Evolutionary conservation across 352 stramenopile species (phyloP), one percentile per base, ranked within the genome.

Genomic region (Pythium sp.): DNA sequence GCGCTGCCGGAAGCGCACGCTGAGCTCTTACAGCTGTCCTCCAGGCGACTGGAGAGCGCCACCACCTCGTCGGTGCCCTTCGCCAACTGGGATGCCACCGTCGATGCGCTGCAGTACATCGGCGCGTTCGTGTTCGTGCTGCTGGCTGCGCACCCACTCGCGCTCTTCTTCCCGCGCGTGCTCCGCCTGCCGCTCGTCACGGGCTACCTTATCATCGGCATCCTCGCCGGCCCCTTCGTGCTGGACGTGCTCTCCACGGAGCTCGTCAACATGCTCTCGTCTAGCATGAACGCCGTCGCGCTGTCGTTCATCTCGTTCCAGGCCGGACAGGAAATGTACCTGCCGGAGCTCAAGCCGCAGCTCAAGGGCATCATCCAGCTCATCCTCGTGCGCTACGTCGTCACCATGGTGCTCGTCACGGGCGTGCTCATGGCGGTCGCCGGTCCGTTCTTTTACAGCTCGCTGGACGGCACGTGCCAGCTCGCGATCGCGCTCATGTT

Each of bases 271-370:
- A 78, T 87, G 71, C 63, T 90, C 24, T 73, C 80, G 34, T 90
- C 62, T 12, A 43, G 36, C 36, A 43, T 43, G 36, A 91, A 79
- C 63, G 79, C 79, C 26, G 72, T 90, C 59, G 81, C 83, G 47
- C 72, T 91, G 15, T 89, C 81, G 20, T 91, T 91, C 72, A 90
- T 91, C 72, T 89, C 83, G 64, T 90, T 90, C 69, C 81, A 91
- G 68, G 81, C 83, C 2, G 83, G 83, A 0, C 83, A 91, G 49
- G 83, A 91, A 65, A 87, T 91, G 65, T 91, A 91, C 49, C 65
- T 86, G 22, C 83, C 83, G 11, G 83, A 91, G 53, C 72, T 91
- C 41, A 58, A 65, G 22, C 83, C 83, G 22, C 83, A 91, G 62
- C 75, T 91, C 62, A 87, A 87, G 62, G 69, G 72, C 28, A 89